Evolutionary conservation across 768 basidiomycete species (phyloP).

Genomic region (Crucibulum laeve): DNA sequence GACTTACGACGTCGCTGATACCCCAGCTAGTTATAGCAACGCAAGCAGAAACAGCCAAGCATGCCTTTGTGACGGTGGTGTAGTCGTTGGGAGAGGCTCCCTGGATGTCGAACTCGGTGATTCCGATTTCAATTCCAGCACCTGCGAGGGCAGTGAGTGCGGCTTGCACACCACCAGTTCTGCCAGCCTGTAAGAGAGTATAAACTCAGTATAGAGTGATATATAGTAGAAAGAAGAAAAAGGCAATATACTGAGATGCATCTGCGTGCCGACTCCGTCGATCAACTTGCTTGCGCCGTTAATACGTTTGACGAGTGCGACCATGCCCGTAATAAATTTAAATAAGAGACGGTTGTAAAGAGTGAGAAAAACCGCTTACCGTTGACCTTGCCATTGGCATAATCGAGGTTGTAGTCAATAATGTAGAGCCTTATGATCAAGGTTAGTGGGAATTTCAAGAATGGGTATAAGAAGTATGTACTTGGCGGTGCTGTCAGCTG

Average conservation of each 20-base stretch:
- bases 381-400: conserved; percentile 39
- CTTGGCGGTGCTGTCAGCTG: conserved; percentile 46
- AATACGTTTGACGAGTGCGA: conserved; percentile 35
- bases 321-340: conserved; percentile 20
- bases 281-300: conserved; percentile 35
- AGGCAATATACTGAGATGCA: conserved; percentile 29
- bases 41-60: conserved; percentile 34
- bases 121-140: conserved; percentile 39
- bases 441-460: not conserved
- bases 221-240: too few species aligned
- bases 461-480: conserved; percentile 9
- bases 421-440: conserved; percentile 24
- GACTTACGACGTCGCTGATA: conserved; percentile 38
- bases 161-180: conserved; percentile 33
- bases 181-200: conserved; percentile 23
- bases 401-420: conserved; percentile 47
- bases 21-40: conserved; percentile 48
- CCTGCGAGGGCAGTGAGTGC: conserved; percentile 41
- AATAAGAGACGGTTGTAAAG: conserved; percentile 11
- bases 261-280: conserved; percentile 47
- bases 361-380: conserved; percentile 14
- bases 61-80: conserved; percentile 38
- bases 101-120: conserved; percentile 43
- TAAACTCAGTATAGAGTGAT: not conserved
- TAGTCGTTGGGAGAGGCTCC: conserved; percentile 37